These are phyloP conservation scores for Rhizopogon vinicolor DNA, from an alignment of 768 basidiomycete genomes.

Conservation along the genomic window DNA sequence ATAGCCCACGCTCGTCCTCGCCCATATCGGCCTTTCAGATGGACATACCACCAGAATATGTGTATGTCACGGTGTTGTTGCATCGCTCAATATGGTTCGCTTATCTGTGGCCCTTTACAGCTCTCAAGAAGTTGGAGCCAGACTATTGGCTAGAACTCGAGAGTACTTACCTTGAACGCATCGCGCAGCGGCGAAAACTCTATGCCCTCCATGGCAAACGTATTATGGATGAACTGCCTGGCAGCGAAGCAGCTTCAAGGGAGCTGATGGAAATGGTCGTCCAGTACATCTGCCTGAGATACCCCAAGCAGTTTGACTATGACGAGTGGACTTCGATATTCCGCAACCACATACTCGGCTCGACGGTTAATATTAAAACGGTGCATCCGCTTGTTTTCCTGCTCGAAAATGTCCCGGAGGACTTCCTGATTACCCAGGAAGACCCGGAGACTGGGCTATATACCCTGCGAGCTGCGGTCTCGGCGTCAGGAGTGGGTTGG, in stretches of 20 bases:
- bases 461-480: conserved; percentile 39
- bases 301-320: conserved; percentile 47
- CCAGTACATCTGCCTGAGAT: conserved; percentile 52
- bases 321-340: conserved; percentile 32
- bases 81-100: neutral
- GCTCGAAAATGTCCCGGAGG: conserved; percentile 49
- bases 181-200: conserved; percentile 37
- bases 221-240: conserved; percentile 43
- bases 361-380: conserved; percentile 20
- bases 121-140: conserved; percentile 43
- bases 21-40: conserved; percentile 53
- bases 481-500: conserved; percentile 47
- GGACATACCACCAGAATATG: conserved; percentile 56
- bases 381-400: conserved; percentile 38
- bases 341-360: conserved; percentile 37
- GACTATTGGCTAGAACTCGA: conserved; percentile 58
- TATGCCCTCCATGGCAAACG: conserved; percentile 33
- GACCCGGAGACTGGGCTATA: conserved; percentile 42
- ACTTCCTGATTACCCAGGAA: conserved; percentile 39
- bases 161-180: conserved; percentile 41
- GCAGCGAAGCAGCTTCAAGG: conserved; percentile 41
- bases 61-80: conserved; percentile 22
- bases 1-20: conserved; percentile 38
- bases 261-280: conserved; percentile 56
- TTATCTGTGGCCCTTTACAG: conserved; percentile 14